Evolutionary conservation across 805 yeast species (phyloP).

Genomic region (Candida golubevii): DNA sequence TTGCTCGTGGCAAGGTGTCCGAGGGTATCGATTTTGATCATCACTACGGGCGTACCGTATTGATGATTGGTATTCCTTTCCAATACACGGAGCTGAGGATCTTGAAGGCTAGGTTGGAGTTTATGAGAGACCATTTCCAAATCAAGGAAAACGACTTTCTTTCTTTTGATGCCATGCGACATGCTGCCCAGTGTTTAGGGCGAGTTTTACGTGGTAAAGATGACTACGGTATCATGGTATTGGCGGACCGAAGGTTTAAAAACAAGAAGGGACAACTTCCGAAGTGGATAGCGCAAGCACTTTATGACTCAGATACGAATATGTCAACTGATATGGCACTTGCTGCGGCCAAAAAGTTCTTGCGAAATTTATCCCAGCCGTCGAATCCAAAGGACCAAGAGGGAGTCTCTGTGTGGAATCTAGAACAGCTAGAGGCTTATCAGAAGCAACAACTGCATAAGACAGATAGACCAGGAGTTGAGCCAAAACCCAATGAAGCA

Average conservation of each 20-base stretch:
- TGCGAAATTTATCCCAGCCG: constrained; percentile 93
- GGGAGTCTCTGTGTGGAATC: constrained; percentile 90
- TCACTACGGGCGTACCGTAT: constrained; percentile 94
- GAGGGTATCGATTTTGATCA: constrained; percentile 99
- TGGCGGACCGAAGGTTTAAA: constrained; percentile 91
- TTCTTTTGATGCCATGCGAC: constrained; percentile 99
- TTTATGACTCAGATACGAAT: constrained; percentile 86
- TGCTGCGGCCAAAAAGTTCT: constrained; percentile 87
- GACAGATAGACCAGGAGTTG: constrained; percentile 15
- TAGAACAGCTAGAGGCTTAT: constrained; percentile 56
- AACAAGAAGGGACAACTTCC: constrained; percentile 86
- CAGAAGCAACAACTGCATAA: constrained; percentile 49
- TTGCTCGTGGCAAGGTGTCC: constrained; percentile 97
- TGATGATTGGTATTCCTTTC: constrained; percentile 98
- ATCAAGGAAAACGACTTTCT: constrained; percentile 91
- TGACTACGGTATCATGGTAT: constrained; percentile 97
- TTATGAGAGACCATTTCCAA: constrained; percentile 86
- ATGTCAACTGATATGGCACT: constrained; percentile 96
- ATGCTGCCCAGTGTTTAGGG: constrained; percentile 98
- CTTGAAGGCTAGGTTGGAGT: constrained; percentile 90
- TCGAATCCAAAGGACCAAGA: constrained; percentile 84
- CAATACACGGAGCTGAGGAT: constrained; percentile 98
- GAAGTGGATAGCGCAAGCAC: constrained; percentile 94
- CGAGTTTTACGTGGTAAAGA: constrained; percentile 97
- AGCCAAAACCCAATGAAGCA: constrained; percentile 1